Conservation (phyloP, 768 basidiomycete genomes). For the Trametes maxima region DNA sequence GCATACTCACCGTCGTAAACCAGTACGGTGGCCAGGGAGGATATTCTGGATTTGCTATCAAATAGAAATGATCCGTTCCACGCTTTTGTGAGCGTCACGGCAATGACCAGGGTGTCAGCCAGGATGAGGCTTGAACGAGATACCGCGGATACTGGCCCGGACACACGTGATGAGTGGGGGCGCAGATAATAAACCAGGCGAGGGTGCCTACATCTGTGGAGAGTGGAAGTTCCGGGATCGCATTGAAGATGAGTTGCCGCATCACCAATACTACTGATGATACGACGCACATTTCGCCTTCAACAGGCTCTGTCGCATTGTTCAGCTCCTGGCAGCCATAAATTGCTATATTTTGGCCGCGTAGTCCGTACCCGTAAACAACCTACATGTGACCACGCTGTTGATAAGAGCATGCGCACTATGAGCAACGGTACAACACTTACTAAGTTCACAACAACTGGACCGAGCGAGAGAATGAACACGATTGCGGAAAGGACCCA, state of each 20-base stretch:
- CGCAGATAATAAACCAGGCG: not conserved
- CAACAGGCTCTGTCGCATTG: no score
- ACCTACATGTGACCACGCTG: not conserved
- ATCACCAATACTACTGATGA: not conserved
- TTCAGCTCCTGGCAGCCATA: not conserved
- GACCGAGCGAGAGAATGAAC: not conserved
- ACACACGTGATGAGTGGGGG: not conserved
- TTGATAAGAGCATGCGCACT: no score
- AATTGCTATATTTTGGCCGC: not conserved
- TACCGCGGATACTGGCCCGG: not conserved
- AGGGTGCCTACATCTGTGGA: not conserved
- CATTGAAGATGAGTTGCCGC: no score
- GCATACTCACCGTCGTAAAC: not conserved
- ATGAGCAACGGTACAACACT: not conserved
- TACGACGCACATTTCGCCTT: not conserved
- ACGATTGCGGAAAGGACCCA: not conserved
- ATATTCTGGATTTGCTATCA: not conserved
- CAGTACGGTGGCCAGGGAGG: not conserved
- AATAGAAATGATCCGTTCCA: not conserved
- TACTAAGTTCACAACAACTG: conserved; percentile 2
- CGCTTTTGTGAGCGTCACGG: not conserved
- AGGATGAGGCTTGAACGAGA: not conserved
- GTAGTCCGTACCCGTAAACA: not conserved
- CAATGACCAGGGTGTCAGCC: not conserved
- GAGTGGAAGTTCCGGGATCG: not conserved